phyloP scores from a whole-genome alignment of 768 basidiomycete genomes.

The Hericium rajendrae region DNA sequence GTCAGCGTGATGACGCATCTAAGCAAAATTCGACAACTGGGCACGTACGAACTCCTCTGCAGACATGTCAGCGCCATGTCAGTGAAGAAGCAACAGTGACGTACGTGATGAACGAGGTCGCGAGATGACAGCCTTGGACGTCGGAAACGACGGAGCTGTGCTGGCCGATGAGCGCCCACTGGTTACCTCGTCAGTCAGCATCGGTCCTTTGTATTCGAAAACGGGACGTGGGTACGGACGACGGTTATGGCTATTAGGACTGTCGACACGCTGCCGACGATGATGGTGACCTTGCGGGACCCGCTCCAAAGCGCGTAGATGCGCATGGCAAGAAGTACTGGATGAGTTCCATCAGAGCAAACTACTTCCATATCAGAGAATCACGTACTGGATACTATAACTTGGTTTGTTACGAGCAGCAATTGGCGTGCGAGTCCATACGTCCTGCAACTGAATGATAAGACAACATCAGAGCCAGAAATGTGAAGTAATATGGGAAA shows the following conservation, averaged over 20 bases:
- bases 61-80: neutral
- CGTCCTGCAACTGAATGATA: conserved; percentile 26
- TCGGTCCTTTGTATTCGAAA: neutral
- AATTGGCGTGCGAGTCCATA: conserved; percentile 32
- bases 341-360: neutral
- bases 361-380: neutral
- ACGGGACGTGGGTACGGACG: conserved; percentile 23
- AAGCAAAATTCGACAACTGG: too few relatives aligned
- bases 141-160: conserved; percentile 1
- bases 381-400: conserved; percentile 35
- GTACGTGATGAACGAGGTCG: conserved; percentile 15
- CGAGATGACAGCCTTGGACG: conserved; percentile 15
- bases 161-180: conserved; percentile 39
- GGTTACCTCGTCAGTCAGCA: neutral
- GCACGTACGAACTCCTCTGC: too few relatives aligned
- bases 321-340: conserved; percentile 37
- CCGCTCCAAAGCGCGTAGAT: conserved; percentile 41
- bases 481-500: neutral
- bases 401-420: conserved; percentile 33
- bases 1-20: too few relatives aligned
- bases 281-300: conserved; percentile 27
- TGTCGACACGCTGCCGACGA: conserved; percentile 24
- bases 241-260: conserved; percentile 23
- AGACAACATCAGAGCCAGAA: neutral
- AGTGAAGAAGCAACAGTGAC: conserved; percentile 2